Conservation (phyloP, 495 filamentous ascomycete genomes). For the Aspergillus biplanus region DNA sequence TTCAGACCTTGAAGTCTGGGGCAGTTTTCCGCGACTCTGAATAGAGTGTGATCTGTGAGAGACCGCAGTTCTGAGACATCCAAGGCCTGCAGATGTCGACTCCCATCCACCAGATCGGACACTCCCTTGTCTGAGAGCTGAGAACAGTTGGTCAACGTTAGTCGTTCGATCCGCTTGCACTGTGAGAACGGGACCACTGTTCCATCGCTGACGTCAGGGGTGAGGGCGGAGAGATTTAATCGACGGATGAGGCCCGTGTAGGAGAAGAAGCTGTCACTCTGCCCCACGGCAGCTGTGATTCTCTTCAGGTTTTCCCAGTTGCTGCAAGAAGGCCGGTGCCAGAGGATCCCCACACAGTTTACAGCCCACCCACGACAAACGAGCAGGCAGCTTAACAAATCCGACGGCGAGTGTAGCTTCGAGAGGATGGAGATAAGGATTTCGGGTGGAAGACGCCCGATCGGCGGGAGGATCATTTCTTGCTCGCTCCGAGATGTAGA, state of each 20-base stretch:
- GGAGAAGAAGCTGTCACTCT: constrained; percentile 72
- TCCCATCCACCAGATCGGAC: constrained; percentile 76
- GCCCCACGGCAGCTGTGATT: constrained; percentile 75
- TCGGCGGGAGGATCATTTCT: constrained; percentile 64
- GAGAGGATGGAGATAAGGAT: constrained; percentile 91
- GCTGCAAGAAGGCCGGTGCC: constrained; percentile 91
- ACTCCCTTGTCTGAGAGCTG: constrained; percentile 83
- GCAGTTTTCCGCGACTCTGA: constrained; percentile 80
- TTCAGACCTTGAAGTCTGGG: constrained; percentile 89
- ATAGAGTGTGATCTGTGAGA: constrained; percentile 82
- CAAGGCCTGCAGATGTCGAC: constrained; percentile 80
- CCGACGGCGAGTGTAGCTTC: constrained; percentile 72
- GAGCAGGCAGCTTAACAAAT: constrained; percentile 86
- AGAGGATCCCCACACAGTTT: constrained; percentile 90
- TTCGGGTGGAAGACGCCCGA: constrained; percentile 87
- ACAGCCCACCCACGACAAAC: constrained; percentile 91
- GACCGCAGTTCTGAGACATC: constrained; percentile 82
- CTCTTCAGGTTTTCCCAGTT: constrained; percentile 77
- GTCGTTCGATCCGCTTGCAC: constrained; percentile 89
- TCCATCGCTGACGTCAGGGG: constrained; percentile 80
- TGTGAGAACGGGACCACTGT: constrained; percentile 78
- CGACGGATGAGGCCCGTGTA: constrained; percentile 89
- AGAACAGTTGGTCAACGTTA: constrained; percentile 91
- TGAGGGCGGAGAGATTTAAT: constrained; percentile 83
- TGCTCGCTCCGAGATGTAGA: constrained; percentile 61